Percentiles rank a stretch among this genome's conserved stretches.
These are phyloP conservation scores for Penicillium expansum DNA, from an alignment of 2,329 filamentous ascomycete genomes.

Conservation along the genomic window DNA sequence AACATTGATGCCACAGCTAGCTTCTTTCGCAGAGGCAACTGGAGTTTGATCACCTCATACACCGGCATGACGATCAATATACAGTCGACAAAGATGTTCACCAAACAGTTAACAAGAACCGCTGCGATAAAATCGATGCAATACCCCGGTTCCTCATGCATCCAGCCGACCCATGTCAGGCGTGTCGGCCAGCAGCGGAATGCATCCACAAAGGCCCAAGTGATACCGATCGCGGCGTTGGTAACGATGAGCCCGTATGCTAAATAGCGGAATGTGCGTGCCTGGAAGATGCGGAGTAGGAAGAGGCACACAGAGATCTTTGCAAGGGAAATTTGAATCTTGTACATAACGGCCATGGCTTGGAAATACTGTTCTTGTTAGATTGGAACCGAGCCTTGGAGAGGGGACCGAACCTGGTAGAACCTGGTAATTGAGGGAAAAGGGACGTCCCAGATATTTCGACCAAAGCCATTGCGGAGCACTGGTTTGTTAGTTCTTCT, in stretches of 20 bases:
- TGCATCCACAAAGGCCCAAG: conserved; percentile 19
- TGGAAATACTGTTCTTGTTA: conserved; percentile 17
- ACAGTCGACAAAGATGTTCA: conserved; percentile 22
- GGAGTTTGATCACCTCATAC: conserved; percentile 21
- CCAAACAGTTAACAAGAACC: conserved; percentile 19
- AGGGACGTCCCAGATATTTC: conserved; percentile 24
- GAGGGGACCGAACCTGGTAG: conserved; percentile 9
- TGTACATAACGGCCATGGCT: conserved; percentile 19
- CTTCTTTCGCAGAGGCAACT: conserved; percentile 19
- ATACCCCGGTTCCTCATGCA: conserved; percentile 13
- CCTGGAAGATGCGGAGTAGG: conserved; percentile 23
- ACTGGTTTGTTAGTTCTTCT: conserved; percentile 7
- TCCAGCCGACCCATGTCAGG: conserved; percentile 21
- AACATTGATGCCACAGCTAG: conserved; percentile 19
- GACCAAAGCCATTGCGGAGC: conserved; percentile 18
- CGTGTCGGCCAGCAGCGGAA: conserved; percentile 19
- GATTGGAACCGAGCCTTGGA: background rate
- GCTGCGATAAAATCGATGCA: conserved; percentile 22
- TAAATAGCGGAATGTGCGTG: conserved; percentile 16
- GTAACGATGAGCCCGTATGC: conserved; percentile 18
- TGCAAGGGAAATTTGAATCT: conserved; percentile 18
- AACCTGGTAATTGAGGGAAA: conserved; percentile 16
- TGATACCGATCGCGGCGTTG: conserved; percentile 18
- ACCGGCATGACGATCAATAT: conserved; percentile 19
- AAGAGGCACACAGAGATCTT: conserved; percentile 23